phyloP scores from a whole-genome alignment of 192 early-diverging fungal species.

The Haplosporangium gracile region DNA sequence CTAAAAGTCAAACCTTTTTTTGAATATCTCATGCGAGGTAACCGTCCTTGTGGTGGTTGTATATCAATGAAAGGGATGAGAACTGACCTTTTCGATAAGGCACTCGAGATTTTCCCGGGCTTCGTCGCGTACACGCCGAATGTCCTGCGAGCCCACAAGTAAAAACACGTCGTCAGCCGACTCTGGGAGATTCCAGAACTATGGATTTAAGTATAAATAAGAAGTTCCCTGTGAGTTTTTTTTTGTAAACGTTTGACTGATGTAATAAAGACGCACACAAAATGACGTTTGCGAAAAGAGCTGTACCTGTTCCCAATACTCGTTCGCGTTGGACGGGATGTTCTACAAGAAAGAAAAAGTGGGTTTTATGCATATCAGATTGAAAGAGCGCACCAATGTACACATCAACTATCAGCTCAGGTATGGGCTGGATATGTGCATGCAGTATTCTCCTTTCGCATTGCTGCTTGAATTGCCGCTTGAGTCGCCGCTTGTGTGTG shows the following conservation, averaged over 20 bases:
- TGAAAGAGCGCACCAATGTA: not conserved
- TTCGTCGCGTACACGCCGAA: constrained; percentile 80
- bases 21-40: not conserved
- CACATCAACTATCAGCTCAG: not conserved
- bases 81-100: constrained; percentile 77
- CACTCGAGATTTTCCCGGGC: constrained; percentile 84
- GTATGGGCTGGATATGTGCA: too few relatives aligned
- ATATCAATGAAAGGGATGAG: too few relatives aligned
- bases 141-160: constrained; percentile 86
- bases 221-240: constrained; percentile 45
- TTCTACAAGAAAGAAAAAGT: constrained; percentile 23
- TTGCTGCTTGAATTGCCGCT: too few relatives aligned
- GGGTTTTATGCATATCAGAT: not conserved
- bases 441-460: too few relatives aligned
- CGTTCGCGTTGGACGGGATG: constrained; percentile 47
- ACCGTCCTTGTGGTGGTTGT: too few relatives aligned
- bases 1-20: not conserved
- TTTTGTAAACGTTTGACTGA: not conserved
- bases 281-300: constrained; percentile 4
- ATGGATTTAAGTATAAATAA: constrained; percentile 21
- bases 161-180: constrained; percentile 88
- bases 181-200: constrained; percentile 85
- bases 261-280: not conserved
- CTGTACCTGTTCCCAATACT: constrained; percentile 65
- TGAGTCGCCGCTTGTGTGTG: too few relatives aligned